Conservation (phyloP, 2,329 filamentous ascomycete genomes). For the Calonectria pteridis region DNA sequence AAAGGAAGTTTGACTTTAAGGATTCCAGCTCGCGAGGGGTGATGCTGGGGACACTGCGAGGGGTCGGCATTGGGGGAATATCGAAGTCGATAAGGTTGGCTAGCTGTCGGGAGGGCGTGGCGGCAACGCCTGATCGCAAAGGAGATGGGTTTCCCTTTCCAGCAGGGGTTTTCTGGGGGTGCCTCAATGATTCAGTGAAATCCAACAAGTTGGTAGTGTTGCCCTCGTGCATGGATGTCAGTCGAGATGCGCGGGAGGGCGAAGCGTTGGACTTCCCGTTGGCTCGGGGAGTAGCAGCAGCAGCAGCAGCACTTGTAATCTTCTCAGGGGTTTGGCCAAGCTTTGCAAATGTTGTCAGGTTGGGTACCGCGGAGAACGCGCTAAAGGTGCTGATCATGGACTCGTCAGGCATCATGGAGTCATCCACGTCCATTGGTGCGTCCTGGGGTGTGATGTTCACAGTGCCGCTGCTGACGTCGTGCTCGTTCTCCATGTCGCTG, state of each 20-base stretch:
- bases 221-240: conserved; percentile 53
- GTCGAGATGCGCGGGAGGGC: conserved; percentile 52
- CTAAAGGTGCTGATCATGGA: conserved; percentile 87
- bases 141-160: conserved; percentile 49
- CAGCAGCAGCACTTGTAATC: conserved; percentile 54
- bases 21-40: conserved; percentile 93
- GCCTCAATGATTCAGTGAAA: conserved; percentile 81
- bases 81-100: conserved; percentile 81
- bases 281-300: conserved; percentile 55
- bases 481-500: conserved; percentile 45
- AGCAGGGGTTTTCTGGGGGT: conserved; percentile 64
- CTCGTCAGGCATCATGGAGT: conserved; percentile 71
- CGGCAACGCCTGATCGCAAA: conserved; percentile 47
- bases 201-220: conserved; percentile 87
- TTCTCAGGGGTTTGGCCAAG: conserved; percentile 76
- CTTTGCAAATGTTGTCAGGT: conserved; percentile 85
- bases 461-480: conserved; percentile 43
- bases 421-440: conserved; percentile 45
- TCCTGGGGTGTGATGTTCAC: conserved; percentile 44
- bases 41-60: conserved; percentile 89
- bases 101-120: conserved; percentile 67
- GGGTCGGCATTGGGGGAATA: conserved; percentile 92
- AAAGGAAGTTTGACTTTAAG: conserved; percentile 89
- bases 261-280: conserved; percentile 48
- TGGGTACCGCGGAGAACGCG: conserved; percentile 89